Percentiles rank a stretch among this genome's conserved stretches.
phyloP scores from a whole-genome alignment of 352 stramenopile genomes.

The Phytopythium boreale region DNA sequence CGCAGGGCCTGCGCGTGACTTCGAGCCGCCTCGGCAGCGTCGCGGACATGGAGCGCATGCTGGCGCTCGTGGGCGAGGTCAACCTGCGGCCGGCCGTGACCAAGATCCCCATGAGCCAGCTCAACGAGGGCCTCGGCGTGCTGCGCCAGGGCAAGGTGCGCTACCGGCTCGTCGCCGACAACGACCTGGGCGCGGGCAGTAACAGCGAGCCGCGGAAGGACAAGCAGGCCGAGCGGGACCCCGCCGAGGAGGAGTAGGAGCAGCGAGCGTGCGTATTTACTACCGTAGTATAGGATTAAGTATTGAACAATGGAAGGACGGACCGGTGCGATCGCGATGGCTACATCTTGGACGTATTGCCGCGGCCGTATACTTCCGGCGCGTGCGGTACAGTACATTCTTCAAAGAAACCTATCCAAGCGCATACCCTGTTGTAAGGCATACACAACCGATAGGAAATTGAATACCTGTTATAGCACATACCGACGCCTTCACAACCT shows the following conservation, averaged over 20 bases:
- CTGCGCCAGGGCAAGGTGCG: conserved; percentile 21
- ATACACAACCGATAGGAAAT: too few species aligned
- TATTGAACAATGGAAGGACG: neutral
- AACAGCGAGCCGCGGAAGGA: neutral
- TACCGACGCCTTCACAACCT: neutral
- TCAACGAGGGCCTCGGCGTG: conserved; percentile 30
- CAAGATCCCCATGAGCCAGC: conserved; percentile 32
- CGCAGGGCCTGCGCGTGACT: conserved; percentile 28
- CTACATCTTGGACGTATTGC: neutral
- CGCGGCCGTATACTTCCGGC: neutral
- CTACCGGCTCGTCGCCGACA: neutral
- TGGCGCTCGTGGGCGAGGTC: conserved; percentile 63
- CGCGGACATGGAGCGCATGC: conserved; percentile 68
- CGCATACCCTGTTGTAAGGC: too few species aligned
- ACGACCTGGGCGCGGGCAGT: neutral
- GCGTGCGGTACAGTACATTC: too few species aligned
- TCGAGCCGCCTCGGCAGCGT: conserved; percentile 71
- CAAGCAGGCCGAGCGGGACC: conserved; percentile 11
- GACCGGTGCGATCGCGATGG: too few species aligned
- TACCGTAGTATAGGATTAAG: neutral
- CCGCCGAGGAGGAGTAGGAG: neutral
- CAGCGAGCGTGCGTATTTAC: too few species aligned
- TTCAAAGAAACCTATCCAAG: too few species aligned
- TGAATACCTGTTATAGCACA: neutral
- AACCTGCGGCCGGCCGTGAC: conserved; percentile 45